A percentile compares a stretch with the other conserved stretches of the same genome.
These are phyloP conservation scores for Diphasiastrum complanatum DNA, from an alignment of 83 land plant species.

Conservation along the genomic window DNA sequence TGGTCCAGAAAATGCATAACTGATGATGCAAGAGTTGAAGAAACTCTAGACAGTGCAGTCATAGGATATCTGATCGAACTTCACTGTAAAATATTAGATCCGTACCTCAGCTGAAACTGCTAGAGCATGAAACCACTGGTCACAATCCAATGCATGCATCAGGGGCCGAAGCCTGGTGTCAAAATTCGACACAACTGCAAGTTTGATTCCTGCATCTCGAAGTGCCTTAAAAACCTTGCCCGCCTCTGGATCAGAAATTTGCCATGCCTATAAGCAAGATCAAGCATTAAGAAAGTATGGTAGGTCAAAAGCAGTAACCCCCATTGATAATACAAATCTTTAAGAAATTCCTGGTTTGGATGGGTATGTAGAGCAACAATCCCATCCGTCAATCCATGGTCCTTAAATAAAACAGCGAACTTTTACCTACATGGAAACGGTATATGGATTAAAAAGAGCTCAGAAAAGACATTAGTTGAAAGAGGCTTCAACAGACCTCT, in stretches of 20 bases:
- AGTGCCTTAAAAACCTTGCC: slow-evolving; percentile 61
- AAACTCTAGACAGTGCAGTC: not conserved
- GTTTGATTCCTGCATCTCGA: slow-evolving; percentile 58
- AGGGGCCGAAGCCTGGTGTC: slow-evolving; percentile 72
- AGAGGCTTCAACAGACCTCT: slow-evolving; percentile 55
- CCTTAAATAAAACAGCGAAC: not conserved
- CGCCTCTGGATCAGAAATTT: slow-evolving; percentile 68
- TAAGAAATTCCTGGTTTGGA: not conserved
- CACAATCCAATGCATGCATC: slow-evolving; percentile 57
- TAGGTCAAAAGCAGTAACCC: not conserved
- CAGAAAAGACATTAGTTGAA: not conserved
- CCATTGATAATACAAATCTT: no score
- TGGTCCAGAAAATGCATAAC: not conserved
- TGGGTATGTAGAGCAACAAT: not conserved
- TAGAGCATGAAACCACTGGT: slow-evolving; percentile 85
- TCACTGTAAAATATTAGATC: not conserved
- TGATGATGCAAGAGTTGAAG: not conserved
- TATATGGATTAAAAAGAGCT: not conserved
- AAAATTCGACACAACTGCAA: slow-evolving; percentile 81
- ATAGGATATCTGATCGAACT: not conserved
- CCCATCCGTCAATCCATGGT: not conserved
- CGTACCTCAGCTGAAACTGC: slow-evolving; percentile 83
- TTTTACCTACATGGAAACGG: not conserved
- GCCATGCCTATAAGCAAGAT: slow-evolving; percentile 61
- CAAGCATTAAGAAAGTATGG: not conserved